A percentile compares a stretch with the other conserved stretches of the same genome.
Evolutionary conservation across 192 early-diverging fungal genomes (phyloP).

Genomic region (Backusella mclennaniae): DNA sequence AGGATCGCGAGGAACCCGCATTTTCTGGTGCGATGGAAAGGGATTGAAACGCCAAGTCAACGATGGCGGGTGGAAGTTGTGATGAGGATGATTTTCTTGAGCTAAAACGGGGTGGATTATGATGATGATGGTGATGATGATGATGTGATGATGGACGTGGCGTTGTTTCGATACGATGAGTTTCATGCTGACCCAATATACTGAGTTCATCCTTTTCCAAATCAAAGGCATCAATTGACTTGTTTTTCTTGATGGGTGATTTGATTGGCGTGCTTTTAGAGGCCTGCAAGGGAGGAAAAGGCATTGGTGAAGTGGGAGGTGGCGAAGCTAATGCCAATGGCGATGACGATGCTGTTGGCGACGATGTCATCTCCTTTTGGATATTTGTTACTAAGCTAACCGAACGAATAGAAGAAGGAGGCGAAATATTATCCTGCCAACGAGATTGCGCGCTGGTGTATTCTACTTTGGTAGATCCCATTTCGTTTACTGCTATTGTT

Average conservation of each 20-base stretch:
- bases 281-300: neutral
- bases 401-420: slow-evolving; percentile 7
- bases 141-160: neutral
- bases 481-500: neutral
- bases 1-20: neutral
- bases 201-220: neutral
- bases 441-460: neutral
- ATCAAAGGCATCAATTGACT: neutral
- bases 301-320: slow-evolving; percentile 1
- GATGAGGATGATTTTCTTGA: neutral
- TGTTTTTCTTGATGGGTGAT: neutral
- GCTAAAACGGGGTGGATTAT: neutral
- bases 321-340: neutral
- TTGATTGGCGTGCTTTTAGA: slow-evolving; percentile 17
- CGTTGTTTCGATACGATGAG: neutral
- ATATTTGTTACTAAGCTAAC: slow-evolving; percentile 3
- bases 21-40: neutral
- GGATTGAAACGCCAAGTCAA: neutral
- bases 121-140: neutral
- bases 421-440: slow-evolving; percentile 7
- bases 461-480: neutral
- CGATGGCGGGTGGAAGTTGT: neutral
- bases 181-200: neutral
- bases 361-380: slow-evolving; percentile 5
- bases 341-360: neutral